phyloP scores from a whole-genome alignment of 2,329 filamentous ascomycete genomes.

The Xylaria sp. region DNA sequence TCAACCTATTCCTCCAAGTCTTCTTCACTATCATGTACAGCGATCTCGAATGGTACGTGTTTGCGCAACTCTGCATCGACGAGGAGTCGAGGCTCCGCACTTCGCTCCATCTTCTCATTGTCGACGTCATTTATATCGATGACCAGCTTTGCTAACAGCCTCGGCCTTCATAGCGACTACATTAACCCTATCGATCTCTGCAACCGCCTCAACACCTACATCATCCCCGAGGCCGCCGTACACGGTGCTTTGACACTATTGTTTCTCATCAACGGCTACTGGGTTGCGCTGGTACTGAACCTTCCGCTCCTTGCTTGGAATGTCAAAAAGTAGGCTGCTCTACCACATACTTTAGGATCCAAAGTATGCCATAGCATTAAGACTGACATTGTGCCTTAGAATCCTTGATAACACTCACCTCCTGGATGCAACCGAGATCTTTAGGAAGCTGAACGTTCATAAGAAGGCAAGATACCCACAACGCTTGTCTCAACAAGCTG shows the following conservation, averaged over 20 bases:
- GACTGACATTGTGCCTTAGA: constrained; percentile 59
- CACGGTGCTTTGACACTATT: constrained; percentile 95
- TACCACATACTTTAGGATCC: neutral
- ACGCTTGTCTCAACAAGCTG: neutral
- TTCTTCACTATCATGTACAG: constrained; percentile 99
- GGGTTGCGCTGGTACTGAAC: constrained; percentile 92
- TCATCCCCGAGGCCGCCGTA: constrained; percentile 96
- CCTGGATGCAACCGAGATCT: constrained; percentile 97
- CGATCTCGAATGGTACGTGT: constrained; percentile 93
- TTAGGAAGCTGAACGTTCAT: constrained; percentile 98
- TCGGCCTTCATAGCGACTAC: constrained; percentile 76
- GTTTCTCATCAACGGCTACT: constrained; percentile 99
- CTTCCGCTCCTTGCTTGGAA: constrained; percentile 93
- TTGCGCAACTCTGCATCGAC: constrained; percentile 6
- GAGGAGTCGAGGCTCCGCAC: constrained; percentile 32
- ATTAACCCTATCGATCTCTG: constrained; percentile 99
- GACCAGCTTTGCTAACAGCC: constrained; percentile 25
- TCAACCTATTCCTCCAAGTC: constrained; percentile 99
- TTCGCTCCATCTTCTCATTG: constrained; percentile 22
- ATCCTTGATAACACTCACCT: constrained; percentile 98
- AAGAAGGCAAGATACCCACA: constrained; percentile 77
- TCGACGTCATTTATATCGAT: constrained; percentile 40
- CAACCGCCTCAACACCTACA: constrained; percentile 99
- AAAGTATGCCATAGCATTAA: neutral
- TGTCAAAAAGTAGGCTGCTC: constrained; percentile 86